Evolutionary conservation across 441 rosid genomes (phyloP), one percentile per base, ranked within the genome.

Genomic region (Lepidium campestre): DNA sequence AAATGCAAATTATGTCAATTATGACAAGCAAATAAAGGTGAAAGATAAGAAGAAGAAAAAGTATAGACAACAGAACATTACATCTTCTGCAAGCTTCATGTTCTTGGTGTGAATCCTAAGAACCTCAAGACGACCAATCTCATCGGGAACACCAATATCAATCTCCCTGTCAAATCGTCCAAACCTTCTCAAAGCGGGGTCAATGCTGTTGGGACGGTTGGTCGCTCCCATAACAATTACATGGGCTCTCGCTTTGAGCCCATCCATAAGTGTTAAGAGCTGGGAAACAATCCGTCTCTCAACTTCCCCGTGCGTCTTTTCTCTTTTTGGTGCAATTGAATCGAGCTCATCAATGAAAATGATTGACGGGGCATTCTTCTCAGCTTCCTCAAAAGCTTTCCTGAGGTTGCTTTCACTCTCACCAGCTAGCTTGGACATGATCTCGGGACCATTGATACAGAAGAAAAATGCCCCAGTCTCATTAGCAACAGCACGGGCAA

Each of bases 1-100:
- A 72, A 42, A 2, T 48, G 44, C 0, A 57, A 41, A 41, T 42
- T 7, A 48, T 11, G 53, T 58, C 52, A 71, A 42, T 3, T 57
- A 31, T 9, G 3, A 40, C 47, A 41, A 62, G 44, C 6, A 34
- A 27, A 45, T n/a, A 77, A 85, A 12, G 75, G 79, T 10, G 50
- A 18, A 12, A 40, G 29, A 59, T 4, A 27, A 42, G 2, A 53
- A 44, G 57, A 15, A 1, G n/a, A 25, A 14, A 40, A 34, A 34
- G 1, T 49, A 23, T 8, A 13, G 13, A 17, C 31, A 36, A 19
- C 39, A 23, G 12, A 42, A 48, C 31, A 61, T 52, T 57, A 79
- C 77, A 64, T 79, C 77, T 57, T 77, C 80, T 20, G 75, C 36
- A n/a, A 79, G 80, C 66, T 79, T 76, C 83, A 77, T 77, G 56